A percentile compares a stretch with the other conserved stretches of the same genome.
phyloP scores from a whole-genome alignment of 1,284 basidiomycete genomes.

The Wolfiporia cocos region DNA sequence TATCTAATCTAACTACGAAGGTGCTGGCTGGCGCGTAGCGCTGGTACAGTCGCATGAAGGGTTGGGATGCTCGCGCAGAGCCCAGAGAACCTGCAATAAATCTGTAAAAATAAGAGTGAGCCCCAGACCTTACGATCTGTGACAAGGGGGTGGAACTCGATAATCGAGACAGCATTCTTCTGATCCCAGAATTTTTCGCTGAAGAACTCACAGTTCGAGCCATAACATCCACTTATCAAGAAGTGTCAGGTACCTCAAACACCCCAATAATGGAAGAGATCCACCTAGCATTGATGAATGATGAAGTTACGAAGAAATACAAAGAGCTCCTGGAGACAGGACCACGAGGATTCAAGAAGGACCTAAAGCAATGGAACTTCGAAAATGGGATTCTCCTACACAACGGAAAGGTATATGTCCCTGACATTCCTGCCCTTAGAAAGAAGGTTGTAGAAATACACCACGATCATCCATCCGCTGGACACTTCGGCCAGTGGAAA shows the following conservation, averaged over 20 bases:
- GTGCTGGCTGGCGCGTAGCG: too few species aligned
- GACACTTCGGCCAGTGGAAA: slow-evolving; percentile 29
- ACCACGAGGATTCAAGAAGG: background rate
- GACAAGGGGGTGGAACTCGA: slow-evolving; percentile 10
- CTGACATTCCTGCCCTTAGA: slow-evolving; percentile 17
- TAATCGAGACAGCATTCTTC: slow-evolving; percentile 7
- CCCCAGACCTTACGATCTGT: too few species aligned
- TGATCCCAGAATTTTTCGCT: slow-evolving; percentile 11
- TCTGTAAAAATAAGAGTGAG: too few species aligned
- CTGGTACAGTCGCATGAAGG: too few species aligned
- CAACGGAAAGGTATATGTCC: slow-evolving; percentile 23
- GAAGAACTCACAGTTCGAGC: background rate
- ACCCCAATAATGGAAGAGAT: background rate
- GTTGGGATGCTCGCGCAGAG: too few species aligned
- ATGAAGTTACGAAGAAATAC: background rate
- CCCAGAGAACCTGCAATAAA: too few species aligned
- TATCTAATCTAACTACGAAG: too few species aligned
- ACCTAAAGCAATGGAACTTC: background rate
- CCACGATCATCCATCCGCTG: slow-evolving; percentile 22
- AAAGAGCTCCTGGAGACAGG: background rate
- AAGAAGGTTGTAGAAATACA: slow-evolving; percentile 18
- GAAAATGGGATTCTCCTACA: slow-evolving; percentile 23
- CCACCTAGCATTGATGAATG: background rate
- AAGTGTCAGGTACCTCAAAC: background rate
- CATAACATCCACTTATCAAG: background rate